Evolutionary conservation across 1,284 basidiomycete genomes (phyloP).

Genomic region (Apiotrichum brassicae): DNA sequence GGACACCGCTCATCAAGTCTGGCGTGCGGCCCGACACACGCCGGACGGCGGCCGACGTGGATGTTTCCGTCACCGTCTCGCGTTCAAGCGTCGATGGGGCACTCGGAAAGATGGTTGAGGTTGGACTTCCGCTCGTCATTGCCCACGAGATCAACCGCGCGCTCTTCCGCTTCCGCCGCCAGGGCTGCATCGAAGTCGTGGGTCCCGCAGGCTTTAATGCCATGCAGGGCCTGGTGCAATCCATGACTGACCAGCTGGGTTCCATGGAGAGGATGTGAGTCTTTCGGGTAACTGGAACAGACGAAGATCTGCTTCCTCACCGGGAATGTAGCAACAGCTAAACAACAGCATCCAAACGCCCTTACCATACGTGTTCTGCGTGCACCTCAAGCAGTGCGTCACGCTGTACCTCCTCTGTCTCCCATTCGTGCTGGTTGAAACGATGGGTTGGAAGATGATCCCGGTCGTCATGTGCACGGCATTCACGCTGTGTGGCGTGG

Average conservation of each 20-base stretch:
- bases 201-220: conserved; percentile 79
- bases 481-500: conserved; percentile 64
- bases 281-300: too few relatives aligned
- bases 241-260: conserved; percentile 75
- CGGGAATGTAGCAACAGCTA: too few relatives aligned
- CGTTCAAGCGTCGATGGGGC: not conserved
- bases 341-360: conserved; percentile 32
- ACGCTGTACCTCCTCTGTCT: conserved; percentile 78
- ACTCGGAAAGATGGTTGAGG: conserved; percentile 38
- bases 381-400: conserved; percentile 91
- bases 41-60: conserved; percentile 20
- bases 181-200: conserved; percentile 72
- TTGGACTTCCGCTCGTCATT: conserved; percentile 35
- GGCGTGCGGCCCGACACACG: conserved; percentile 37
- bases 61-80: too few relatives aligned
- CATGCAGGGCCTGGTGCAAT: conserved; percentile 59
- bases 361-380: conserved; percentile 51
- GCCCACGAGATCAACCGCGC: conserved; percentile 66
- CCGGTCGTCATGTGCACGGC: conserved; percentile 73
- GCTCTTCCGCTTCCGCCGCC: conserved; percentile 66
- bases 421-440: conserved; percentile 68
- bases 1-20: conserved; percentile 42
- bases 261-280: conserved; percentile 68
- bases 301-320: too few relatives aligned
- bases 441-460: conserved; percentile 62